Evolutionary conservation across 2,329 filamentous ascomycete genomes (phyloP), one percentile per base, ranked within the genome.

Genomic region (Macrophomina pseudophaseolina): DNA sequence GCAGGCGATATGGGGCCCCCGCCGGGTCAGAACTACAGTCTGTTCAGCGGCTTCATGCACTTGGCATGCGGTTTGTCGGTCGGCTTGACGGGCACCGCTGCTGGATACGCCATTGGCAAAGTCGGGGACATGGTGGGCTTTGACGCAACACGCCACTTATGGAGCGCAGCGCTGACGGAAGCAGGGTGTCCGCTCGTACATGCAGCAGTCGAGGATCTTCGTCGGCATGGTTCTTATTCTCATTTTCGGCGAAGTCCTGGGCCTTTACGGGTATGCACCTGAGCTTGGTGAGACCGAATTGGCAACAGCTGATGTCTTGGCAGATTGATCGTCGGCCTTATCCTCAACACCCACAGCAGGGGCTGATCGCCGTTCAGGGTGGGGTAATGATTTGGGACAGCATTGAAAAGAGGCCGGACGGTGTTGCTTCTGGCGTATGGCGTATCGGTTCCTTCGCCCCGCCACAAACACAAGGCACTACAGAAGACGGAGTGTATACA

Each of bases 171-270:
- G 23, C 63, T 65, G 52, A 79, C 65, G 1, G 8, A 11, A 11
- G 51, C 67, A 87, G 85, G 88, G 95, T 68, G 94, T 98, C 64
- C 89, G 95, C 73, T 90, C 93, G 66, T 98, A 96, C 83, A 97
- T 99, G 93, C 88, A 93, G 75, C 95, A 99, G 80, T 96, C 92
- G 59, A 88, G 94, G 70, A 91, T 99, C 71, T 99, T 97, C 74
- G 95, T 99, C 59, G 95, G 95, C 80, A 98, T 98, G 95, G 94
- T 99, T 54, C 83, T 99, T 74, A 98, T 98, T 72, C 86, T 98
- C 70, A 99, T 99, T 87, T 99, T 99, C 78, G 95, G 93, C 66
- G 95, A 99, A 85, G 95, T 99, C 18, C 79, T 99, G 77, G 95
- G 95, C 79, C 89, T 99, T 38, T 99, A 99, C 75, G 95, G 95